Evolutionary conservation across 73 alveolate species (phyloP), one percentile per base, ranked within the genome.

Genomic region (Tetrahymena thermophila): DNA sequence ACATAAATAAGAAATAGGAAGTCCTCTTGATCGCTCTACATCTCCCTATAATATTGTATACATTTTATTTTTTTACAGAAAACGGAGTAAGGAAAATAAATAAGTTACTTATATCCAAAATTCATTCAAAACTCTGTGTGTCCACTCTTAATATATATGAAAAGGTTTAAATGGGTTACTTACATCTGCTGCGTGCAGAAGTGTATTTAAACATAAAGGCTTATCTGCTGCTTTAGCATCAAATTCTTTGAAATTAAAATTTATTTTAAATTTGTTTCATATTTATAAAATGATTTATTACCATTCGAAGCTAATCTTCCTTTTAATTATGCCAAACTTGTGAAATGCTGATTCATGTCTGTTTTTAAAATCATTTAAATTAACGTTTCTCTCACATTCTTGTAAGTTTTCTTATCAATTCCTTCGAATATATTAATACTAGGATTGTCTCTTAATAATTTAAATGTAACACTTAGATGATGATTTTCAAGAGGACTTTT

Each of bases 141-240:
- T 97, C 99, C 99, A 98, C 93, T 97, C 93, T 43, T 38, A 56
- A 94, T 97, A 98, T 34, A 98, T 96, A 31, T 96, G 94, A 84
- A 93, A 96, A 40, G 97, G 96, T 94, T 98, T 98, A 23, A 98
- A 97, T 15, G 99, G 98, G 97, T 98, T 98, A 34, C 98, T 94
- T 31, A 98, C 98, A 98, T 98, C 99, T 43, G 99, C 97, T 21
- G 97, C 97, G 94, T 98, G 99, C 25, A 98, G 93, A 14, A 97
- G 43, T 38, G 98, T 93, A 42, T 96, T 97, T 97, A 98, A 93
- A 34, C 97, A 93, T 23, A 94, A 94, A 94, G 96, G 96, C 84
- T 98, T 96, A 35, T 97, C 98, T 84, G 96, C 97, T 28, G 94
- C 85, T 28, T 83, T 94, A 34, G 98, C 96, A 83, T 58, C 96